A percentile compares a stretch with the other conserved stretches of the same genome.
phyloP scores from a whole-genome alignment of 139 green algal genomes.

The Chlorella sp. region DNA sequence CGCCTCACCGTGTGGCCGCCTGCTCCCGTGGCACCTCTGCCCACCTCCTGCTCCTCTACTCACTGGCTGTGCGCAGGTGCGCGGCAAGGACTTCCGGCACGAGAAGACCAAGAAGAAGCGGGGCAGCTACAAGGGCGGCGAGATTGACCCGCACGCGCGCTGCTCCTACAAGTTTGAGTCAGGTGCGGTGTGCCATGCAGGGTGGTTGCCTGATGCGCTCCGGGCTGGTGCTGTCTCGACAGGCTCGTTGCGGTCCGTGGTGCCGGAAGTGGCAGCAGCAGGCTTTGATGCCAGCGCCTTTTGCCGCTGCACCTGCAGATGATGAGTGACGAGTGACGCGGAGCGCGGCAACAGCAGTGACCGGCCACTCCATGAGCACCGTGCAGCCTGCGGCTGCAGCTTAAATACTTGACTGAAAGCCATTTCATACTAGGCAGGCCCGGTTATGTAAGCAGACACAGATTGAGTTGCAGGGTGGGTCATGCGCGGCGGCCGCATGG shows the following conservation, averaged over 20 bases:
- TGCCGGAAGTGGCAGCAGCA: too few species aligned
- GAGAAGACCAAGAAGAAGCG: conserved; percentile 99
- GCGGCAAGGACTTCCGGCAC: conserved; percentile 94
- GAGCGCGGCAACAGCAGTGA: background rate
- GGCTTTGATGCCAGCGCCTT: background rate
- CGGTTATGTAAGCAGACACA: too few species aligned
- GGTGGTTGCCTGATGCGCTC: background rate
- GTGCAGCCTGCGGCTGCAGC: background rate
- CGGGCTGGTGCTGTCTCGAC: too few species aligned
- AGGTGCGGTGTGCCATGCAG: background rate
- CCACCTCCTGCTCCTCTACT: background rate
- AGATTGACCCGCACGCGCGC: conserved; percentile 80
- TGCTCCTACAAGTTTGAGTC: conserved; percentile 94
- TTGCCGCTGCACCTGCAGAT: background rate
- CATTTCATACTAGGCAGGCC: background rate
- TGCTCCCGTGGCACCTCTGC: background rate
- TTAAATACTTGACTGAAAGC: background rate
- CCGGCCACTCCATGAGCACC: background rate
- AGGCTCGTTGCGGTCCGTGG: too few species aligned
- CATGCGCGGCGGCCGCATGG: too few species aligned
- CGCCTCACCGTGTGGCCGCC: background rate
- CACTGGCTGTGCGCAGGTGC: conserved; percentile 42
- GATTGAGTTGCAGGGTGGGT: too few species aligned
- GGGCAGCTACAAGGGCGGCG: conserved; percentile 89
- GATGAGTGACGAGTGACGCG: background rate